A percentile compares a stretch with the other conserved stretches of the same genome.
Evolutionary conservation across 106 monocot species (phyloP).

Genomic region (Phalaenopsis aphrodite): DNA sequence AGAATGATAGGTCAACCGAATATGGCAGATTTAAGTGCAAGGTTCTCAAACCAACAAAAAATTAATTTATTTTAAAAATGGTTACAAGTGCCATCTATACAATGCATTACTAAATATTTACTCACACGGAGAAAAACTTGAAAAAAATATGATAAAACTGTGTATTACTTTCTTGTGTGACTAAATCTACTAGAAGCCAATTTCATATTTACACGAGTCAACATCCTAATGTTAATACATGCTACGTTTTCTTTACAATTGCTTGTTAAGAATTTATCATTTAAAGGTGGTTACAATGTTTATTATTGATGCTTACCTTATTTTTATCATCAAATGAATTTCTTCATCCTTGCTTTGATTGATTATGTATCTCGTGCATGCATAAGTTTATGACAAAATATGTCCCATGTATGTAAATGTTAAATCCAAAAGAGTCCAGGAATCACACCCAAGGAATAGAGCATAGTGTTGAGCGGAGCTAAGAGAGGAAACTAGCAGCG

Average conservation of each 20-base stretch:
- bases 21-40: background rate
- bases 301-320: background rate
- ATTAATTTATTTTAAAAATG: background rate
- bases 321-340: background rate
- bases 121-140: background rate
- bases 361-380: background rate
- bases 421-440: too few species aligned
- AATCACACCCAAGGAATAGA: too few species aligned
- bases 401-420: too few species aligned
- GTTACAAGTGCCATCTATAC: background rate
- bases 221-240: background rate
- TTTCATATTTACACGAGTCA: background rate
- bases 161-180: background rate
- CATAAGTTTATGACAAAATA: background rate
- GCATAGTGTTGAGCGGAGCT: too few species aligned
- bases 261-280: background rate
- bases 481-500: too few species aligned
- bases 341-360: background rate
- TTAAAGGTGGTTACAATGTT: background rate
- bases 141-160: background rate
- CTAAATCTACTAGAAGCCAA: background rate
- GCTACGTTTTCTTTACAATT: background rate
- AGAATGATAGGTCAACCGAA: background rate
- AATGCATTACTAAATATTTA: background rate
- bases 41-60: background rate